Percentiles rank a stretch among this genome's conserved stretches.
Evolutionary conservation across 176 grass and related monocot species (phyloP).

Genomic region (Tillandsia leiboldiana): DNA sequence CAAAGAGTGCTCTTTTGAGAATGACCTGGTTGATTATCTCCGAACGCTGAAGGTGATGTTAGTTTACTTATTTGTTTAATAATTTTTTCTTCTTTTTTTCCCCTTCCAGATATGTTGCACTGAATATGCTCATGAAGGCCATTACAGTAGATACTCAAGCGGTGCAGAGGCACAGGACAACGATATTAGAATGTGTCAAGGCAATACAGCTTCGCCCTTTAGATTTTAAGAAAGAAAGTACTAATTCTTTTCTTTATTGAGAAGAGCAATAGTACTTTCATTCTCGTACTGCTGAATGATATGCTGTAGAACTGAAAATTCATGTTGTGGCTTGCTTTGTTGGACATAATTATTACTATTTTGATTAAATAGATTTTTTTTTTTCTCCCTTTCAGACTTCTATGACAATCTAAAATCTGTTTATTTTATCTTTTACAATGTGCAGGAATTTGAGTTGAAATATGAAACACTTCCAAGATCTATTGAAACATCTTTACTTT

Average conservation of each 20-base stretch:
- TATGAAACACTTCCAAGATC: too few species aligned
- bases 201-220: conserved; percentile 24
- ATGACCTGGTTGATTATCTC: conserved; percentile 88
- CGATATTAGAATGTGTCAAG: conserved; percentile 97
- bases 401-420: too few species aligned
- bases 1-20: conserved; percentile 54
- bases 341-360: neutral
- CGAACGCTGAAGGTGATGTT: conserved; percentile 52
- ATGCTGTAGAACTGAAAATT: neutral
- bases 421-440: too few species aligned
- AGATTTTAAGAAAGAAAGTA: neutral
- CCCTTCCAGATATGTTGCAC: conserved; percentile 80
- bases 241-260: neutral
- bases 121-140: conserved; percentile 95
- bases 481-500: neutral
- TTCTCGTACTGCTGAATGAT: neutral
- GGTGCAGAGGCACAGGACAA: conserved; percentile 89
- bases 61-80: conserved; percentile 3
- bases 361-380: neutral
- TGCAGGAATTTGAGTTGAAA: too few species aligned
- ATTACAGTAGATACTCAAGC: conserved; percentile 80
- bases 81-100: conserved; percentile 5
- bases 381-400: too few species aligned
- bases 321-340: neutral
- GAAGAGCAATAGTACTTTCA: neutral